Percentiles rank a stretch among this genome's conserved stretches.
These are phyloP conservation scores for maize (Zea mays) DNA, from an alignment of 176 grass and related monocot species.

Conservation along the genomic window Zm-B73-REFERENCE-NAM-5.0 NC_050104.1:108134001-108134500, in stretches of 20 bases:
- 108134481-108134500: conserved; percentile 1
- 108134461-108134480: neutral
- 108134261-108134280: neutral
- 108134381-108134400: neutral
- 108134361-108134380: neutral
- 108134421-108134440: neutral
- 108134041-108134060: conserved; percentile 80
- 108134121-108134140: conserved; percentile 89
- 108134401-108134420: neutral
- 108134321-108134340: neutral
- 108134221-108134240: conserved; percentile 4
- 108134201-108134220: conserved; percentile 82
- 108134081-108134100: conserved; percentile 75
- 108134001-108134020: conserved; percentile 85
- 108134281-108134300: conserved; percentile 17
- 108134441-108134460: neutral
- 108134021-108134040: conserved; percentile 86
- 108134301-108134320: neutral
- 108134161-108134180: conserved; percentile 95
- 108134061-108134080: conserved; percentile 72
- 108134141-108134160: conserved; percentile 95
- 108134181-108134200: conserved; percentile 71
- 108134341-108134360: conserved; percentile 13
- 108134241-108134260: neutral
- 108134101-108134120: conserved; percentile 91